Percentiles rank a stretch among this genome's conserved stretches.
Evolutionary conservation across 805 yeast genomes (phyloP).

Genomic region (Suhomyces emberorum): DNA sequence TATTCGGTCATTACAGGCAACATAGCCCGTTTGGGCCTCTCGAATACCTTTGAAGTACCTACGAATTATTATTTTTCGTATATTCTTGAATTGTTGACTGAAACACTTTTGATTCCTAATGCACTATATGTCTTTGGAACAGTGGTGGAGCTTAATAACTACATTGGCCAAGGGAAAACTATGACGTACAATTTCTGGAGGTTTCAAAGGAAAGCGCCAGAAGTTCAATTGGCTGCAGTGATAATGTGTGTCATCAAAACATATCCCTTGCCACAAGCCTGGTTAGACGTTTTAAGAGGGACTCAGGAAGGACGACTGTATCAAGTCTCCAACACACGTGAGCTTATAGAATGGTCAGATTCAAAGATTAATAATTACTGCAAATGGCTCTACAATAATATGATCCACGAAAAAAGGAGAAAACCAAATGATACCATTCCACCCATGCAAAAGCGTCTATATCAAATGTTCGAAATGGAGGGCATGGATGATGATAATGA

Average conservation of each 20-base stretch:
- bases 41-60: slow-evolving; percentile 9
- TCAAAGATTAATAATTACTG: slow-evolving; percentile 45
- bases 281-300: slow-evolving; percentile 15
- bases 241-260: slow-evolving; percentile 20
- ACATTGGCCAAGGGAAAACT: background rate
- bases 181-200: slow-evolving; percentile 5
- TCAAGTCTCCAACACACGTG: slow-evolving; percentile 15
- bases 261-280: background rate
- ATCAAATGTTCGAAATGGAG: slow-evolving; percentile 26
- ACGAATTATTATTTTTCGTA: slow-evolving; percentile 31
- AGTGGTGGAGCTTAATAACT: slow-evolving; percentile 1
- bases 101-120: slow-evolving; percentile 43
- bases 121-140: slow-evolving; percentile 47
- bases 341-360: slow-evolving; percentile 48
- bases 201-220: slow-evolving; percentile 26
- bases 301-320: slow-evolving; percentile 14
- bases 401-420: slow-evolving; percentile 20
- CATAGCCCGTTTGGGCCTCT: slow-evolving; percentile 7
- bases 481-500: background rate
- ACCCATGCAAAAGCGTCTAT: slow-evolving; percentile 29
- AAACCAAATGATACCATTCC: slow-evolving; percentile 17
- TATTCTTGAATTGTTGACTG: slow-evolving; percentile 39
- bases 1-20: slow-evolving; percentile 19
- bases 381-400: slow-evolving; percentile 44
- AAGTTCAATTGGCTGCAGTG: slow-evolving; percentile 31